A percentile compares a stretch with the other conserved stretches of the same genome.
Evolutionary conservation across 2,329 filamentous ascomycete species (phyloP).

Genomic region (Xylariaceae sp.): DNA sequence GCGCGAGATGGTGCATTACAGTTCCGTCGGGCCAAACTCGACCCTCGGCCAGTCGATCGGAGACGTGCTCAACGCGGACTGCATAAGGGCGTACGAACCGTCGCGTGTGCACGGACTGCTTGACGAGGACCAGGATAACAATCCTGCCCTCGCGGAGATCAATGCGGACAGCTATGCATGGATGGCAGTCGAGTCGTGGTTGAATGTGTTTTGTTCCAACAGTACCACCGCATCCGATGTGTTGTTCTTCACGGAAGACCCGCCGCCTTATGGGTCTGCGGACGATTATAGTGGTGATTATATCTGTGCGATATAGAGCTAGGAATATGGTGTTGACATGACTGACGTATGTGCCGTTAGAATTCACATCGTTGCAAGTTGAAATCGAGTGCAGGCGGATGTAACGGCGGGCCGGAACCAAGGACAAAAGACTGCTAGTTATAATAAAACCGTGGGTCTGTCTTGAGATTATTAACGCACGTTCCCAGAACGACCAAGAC

Average conservation of each 20-base stretch:
- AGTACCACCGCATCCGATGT: neutral
- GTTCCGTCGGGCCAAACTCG: neutral
- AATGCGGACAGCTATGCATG: neutral
- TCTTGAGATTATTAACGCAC: no score
- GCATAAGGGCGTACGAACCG: neutral
- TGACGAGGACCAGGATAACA: neutral
- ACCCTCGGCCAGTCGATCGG: neutral
- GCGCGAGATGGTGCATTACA: conserved; percentile 5
- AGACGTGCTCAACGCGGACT: neutral
- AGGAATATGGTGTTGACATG: conserved; percentile 1
- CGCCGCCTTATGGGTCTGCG: neutral
- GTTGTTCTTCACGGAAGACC: neutral
- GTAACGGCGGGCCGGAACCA: no score
- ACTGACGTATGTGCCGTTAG: conserved; percentile 10
- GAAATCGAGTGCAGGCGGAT: no score
- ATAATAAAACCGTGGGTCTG: no score
- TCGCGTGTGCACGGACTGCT: neutral
- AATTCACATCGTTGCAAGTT: no score
- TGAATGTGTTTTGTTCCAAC: neutral
- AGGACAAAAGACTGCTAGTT: no score
- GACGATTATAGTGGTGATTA: neutral
- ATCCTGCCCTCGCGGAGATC: neutral
- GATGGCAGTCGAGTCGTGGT: neutral
- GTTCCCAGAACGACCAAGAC: no score
- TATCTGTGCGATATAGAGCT: neutral